Evolutionary conservation across 2,329 filamentous ascomycete species (phyloP), one percentile per base, ranked within the genome.

Genomic region (Allantophomopsis lycopodina): DNA sequence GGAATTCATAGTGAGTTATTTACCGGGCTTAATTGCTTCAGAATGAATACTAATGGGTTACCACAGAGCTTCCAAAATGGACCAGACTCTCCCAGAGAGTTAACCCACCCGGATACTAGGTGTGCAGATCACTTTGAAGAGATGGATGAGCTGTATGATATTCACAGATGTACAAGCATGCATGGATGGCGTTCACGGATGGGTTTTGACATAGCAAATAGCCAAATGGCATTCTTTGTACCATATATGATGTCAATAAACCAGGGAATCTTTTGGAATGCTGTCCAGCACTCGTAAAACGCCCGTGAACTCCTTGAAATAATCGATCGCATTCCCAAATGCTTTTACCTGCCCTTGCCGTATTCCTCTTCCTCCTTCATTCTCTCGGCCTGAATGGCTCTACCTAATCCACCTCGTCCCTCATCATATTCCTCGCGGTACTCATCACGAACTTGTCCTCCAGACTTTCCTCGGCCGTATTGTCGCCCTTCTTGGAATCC

Each of bases 361-460:
- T 77, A 76, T 45, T 76, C 69, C 35, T 75, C 72, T 49, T 73
- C 71, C 46, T 73, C 69, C 50, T 60, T 73, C 48, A 62, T 55
- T 47, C 66, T 60, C 52, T 83, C 77, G 21, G 77, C 72, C 48
- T 78, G 75, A 43, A 87, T 69, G 41, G 84, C 84, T 47, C 88
- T 73, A 34, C 91, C 89, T 49, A 88, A 76, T 10, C 91, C 91
- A 50, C 91, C 91, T 50, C 91, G 74, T 13, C 91, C 91, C 44
- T 94, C 89, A 57, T 98, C 91, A 56, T 80, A 98, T 64, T 98
- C 91, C 59, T 95, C 86, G 35, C 91, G 77, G 62, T 96, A 98
- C 66, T 98, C 93, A 58, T 98, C 91, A 48, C 91, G 78, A 46
- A 98, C 91, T 64, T 98, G 91, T 4, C 91, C 91, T 43, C 91